These are phyloP conservation scores for Cinnamomum chago DNA, from an alignment of 164 flowering plant genomes.

Conservation along the genomic window DNA sequence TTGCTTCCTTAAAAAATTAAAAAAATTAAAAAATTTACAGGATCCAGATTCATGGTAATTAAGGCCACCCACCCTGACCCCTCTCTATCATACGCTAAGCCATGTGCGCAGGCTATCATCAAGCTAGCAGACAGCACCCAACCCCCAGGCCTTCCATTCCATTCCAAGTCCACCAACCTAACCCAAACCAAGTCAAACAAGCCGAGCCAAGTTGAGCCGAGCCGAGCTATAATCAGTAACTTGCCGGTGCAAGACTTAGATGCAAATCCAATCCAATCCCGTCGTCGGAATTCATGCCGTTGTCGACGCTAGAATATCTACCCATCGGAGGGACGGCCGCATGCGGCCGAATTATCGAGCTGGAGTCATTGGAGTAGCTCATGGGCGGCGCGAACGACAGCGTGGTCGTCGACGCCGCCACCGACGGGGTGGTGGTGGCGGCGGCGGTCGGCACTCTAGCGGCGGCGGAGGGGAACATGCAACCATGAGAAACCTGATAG, in stretches of 20 bases:
- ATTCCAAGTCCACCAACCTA: neutral
- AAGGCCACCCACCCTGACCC: neutral
- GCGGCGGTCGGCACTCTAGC: neutral
- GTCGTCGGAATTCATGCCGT: conserved; percentile 54
- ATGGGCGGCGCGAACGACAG: conserved; percentile 3
- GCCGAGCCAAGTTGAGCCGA: neutral
- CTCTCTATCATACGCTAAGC: neutral
- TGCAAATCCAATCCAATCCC: conserved; percentile 78
- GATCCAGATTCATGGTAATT: neutral
- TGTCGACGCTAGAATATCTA: conserved; percentile 37
- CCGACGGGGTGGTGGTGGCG: neutral
- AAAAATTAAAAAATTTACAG: conserved; percentile 4
- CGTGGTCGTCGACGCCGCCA: neutral
- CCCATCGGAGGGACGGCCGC: conserved; percentile 40
- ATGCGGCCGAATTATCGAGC: conserved; percentile 9
- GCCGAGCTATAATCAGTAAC: neutral
- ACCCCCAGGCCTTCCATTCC: neutral
- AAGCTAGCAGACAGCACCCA: neutral
- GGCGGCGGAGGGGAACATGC: conserved; percentile 8
- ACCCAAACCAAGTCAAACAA: neutral
- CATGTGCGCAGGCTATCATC: neutral
- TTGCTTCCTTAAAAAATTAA: conserved; percentile 5
- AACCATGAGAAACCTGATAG: conserved; percentile 60
- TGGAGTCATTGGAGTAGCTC: neutral
- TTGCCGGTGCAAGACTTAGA: conserved; percentile 69